Base-by-base conservation (phyloP, 2,329 filamentous ascomycete species). In the Alternaria sp. region DNA sequence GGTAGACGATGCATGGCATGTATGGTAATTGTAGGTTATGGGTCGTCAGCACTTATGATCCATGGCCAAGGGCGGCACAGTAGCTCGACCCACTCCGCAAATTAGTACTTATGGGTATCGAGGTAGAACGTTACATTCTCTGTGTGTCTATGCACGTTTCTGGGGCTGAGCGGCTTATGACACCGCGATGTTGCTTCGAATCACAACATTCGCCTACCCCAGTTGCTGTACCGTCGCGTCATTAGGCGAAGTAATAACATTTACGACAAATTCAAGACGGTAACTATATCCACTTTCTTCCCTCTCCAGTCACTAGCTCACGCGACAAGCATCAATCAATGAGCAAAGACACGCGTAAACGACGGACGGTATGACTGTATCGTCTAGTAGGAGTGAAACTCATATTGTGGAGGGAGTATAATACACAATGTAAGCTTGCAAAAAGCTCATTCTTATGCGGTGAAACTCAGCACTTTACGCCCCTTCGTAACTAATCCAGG, bases 151-250 rank as follows among this genome's bases (percentile, higher is more conserved):
- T 49, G 46, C 24, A 22, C 24, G 32, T 38, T 30, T 36, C 36
- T 9, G 5, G 7, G n/a, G 20, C 9, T 7, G 16, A 34, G 14
- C 20, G 20, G 30, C 30, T 49, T 49, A 7, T 9, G 36, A 34
- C 14, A 36, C 32, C 20, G 20, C 14, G 20, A 26, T 49, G 32
- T 36, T 49, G 46, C 46, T 49, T 38, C 32, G 14, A 14, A 26
- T 51, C 16, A 34, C 34, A 54, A 58, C 55, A 41, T 58, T 58
- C 55, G 55, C 55, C 42, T 58, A 58, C 18, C 49, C 55, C 28
- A 44, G 49, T 22, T 41, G 30, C 22, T 41, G 48, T 42, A 32
- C 30, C 34, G 20, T 51, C 39, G 54, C 38, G 39, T 57, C 41
- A 44, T 41, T 42, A 38, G 49, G 46, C 54, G 20, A 57, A 34